phyloP scores from a whole-genome alignment of 225 moss, liverwort and hornwort genomes.

The Neckera pumila region DNA sequence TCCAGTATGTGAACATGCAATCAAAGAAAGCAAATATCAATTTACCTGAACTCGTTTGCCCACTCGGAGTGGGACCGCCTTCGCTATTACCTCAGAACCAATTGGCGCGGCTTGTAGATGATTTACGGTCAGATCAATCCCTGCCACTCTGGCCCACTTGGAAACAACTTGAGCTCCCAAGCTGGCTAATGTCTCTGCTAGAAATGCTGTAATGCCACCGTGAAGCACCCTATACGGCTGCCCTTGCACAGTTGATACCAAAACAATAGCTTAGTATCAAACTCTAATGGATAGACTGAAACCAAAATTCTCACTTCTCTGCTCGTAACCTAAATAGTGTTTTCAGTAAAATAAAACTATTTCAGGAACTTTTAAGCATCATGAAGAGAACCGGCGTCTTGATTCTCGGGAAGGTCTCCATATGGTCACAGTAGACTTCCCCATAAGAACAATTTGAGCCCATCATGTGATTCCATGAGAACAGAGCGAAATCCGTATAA shows the following conservation, averaged over 20 bases:
- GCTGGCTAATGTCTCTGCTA: conserved; percentile 28
- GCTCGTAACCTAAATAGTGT: neutral
- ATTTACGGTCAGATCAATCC: conserved; percentile 24
- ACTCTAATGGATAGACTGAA: neutral
- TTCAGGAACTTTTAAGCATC: neutral
- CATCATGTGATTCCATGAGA: no score
- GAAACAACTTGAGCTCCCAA: conserved; percentile 35
- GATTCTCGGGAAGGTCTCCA: neutral
- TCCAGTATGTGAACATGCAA: neutral
- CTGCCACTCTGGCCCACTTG: conserved; percentile 27
- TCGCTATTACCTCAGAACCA: conserved; percentile 16
- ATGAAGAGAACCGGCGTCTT: neutral
- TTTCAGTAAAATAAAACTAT: neutral
- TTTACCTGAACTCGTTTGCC: conserved; percentile 69
- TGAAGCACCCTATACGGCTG: conserved; percentile 44
- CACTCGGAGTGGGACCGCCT: conserved; percentile 40
- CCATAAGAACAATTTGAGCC: neutral
- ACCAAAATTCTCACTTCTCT: neutral
- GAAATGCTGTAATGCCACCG: conserved; percentile 37
- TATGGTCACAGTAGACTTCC: neutral
- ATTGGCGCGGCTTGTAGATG: conserved; percentile 12
- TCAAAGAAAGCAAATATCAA: neutral
- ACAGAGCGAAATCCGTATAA: neutral
- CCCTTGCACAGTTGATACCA: neutral
- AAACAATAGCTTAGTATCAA: neutral